These are phyloP conservation scores for Stellera chamaejasme DNA, from an alignment of 345 rosid species.

Conservation along the genomic window DNA sequence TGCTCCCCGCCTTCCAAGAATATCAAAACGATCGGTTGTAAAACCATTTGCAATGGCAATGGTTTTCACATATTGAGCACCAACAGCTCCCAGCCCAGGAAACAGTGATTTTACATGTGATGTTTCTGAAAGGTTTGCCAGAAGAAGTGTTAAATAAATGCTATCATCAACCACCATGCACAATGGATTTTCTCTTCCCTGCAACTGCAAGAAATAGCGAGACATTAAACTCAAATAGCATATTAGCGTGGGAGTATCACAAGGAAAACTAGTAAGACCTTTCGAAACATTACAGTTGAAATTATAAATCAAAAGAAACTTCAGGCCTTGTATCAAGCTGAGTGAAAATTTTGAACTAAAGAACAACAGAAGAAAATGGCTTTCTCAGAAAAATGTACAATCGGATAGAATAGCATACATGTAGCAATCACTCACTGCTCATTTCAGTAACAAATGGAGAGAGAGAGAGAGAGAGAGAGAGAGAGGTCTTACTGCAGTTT, in stretches of 20 bases:
- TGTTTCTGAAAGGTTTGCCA: constrained; percentile 39
- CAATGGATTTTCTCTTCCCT: constrained; percentile 39
- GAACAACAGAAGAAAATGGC: no score
- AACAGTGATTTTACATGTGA: constrained; percentile 53
- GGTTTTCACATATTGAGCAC: constrained; percentile 48
- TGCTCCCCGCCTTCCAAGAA: constrained; percentile 33
- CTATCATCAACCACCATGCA: constrained; percentile 86
- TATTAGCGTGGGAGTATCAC: no score
- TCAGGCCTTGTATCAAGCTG: no score
- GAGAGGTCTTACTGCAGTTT: constrained; percentile 46
- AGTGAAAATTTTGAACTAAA: no score
- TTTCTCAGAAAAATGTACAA: no score
- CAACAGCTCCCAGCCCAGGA: constrained; percentile 62
- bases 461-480: constrained; percentile 9
- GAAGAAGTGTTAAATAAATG: constrained; percentile 48
- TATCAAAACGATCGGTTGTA: constrained; percentile 42
- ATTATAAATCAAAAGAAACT: no score
- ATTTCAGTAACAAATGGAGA: background rate
- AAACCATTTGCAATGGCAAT: constrained; percentile 60
- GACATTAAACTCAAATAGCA: background rate
- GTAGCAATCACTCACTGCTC: no score
- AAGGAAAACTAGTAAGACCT: no score
- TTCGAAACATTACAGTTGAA: no score
- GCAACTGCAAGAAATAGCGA: constrained; percentile 45
- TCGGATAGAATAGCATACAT: no score